A percentile compares a stretch with the other conserved stretches of the same genome.
phyloP scores from a whole-genome alignment of 2,329 filamentous ascomycete genomes.

The Alternaria sp. region DNA sequence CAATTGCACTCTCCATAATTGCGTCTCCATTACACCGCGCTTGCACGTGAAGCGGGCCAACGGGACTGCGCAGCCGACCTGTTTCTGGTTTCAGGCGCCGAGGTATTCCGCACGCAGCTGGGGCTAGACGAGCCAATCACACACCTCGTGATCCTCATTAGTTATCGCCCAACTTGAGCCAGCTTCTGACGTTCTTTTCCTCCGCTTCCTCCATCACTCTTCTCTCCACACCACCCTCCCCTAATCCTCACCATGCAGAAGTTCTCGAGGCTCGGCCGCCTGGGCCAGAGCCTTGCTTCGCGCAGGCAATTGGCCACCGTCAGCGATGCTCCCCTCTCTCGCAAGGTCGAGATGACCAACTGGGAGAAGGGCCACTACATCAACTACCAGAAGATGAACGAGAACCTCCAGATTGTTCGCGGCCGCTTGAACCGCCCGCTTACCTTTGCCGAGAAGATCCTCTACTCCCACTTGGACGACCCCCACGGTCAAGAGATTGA shows the following conservation, averaged over 20 bases:
- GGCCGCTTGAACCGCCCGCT: conserved; percentile 89
- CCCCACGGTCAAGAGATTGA: conserved; percentile 95
- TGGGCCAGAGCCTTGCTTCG: conserved; percentile 70
- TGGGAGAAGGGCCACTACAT: conserved; percentile 96
- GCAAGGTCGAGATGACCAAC: conserved; percentile 98
- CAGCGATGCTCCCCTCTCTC: conserved; percentile 83
- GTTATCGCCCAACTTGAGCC: conserved; percentile 44
- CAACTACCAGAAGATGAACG: conserved; percentile 99
- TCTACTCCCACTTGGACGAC: conserved; percentile 98
- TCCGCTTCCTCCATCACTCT: conserved; percentile 40
- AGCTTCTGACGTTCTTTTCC: conserved; percentile 50
- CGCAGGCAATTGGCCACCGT: conserved; percentile 80
- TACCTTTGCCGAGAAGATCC: conserved; percentile 96
- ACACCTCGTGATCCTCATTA: conserved; percentile 39
- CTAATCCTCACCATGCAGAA: conserved; percentile 68
- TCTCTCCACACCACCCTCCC: conserved; percentile 50
- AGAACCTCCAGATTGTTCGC: conserved; percentile 93
- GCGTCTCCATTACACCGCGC: conserved; percentile 23
- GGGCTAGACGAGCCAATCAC: conserved; percentile 44
- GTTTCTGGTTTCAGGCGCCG: conserved; percentile 33
- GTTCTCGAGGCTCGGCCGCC: conserved; percentile 73
- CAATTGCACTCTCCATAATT: conserved; percentile 12
- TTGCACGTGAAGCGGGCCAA: conserved; percentile 44
- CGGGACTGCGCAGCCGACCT: conserved; percentile 39
- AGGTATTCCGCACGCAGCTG: conserved; percentile 40